Conservation (phyloP, 75 land plant species). For the Pinus albicaulis region DNA sequence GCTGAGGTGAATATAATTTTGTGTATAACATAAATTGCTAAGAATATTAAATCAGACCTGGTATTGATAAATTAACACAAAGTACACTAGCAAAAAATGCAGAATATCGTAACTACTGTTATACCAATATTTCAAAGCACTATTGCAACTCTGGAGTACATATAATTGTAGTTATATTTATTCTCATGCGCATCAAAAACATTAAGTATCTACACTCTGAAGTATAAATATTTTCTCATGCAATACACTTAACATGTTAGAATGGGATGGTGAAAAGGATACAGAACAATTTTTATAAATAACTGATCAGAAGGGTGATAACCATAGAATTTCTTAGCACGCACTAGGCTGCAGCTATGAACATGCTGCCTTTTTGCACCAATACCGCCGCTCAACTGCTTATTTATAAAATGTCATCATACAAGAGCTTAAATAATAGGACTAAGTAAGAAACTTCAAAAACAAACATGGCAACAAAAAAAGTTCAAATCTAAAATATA, state of each 20-base stretch:
- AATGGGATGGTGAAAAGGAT: slow-evolving; percentile 36
- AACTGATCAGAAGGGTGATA: slow-evolving; percentile 80
- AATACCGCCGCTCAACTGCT: slow-evolving; percentile 51
- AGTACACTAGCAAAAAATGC: not conserved
- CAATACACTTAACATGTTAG: not conserved
- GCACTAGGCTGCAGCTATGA: slow-evolving; percentile 83
- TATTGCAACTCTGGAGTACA: not conserved
- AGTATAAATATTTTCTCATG: not conserved
- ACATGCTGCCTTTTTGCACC: slow-evolving; percentile 86
- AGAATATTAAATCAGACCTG: no score
- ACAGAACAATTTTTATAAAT: slow-evolving; percentile 89
- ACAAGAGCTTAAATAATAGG: not conserved
- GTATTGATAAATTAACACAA: not conserved
- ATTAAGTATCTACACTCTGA: not conserved
- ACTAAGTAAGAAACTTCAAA: not conserved
- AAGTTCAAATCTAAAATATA: not conserved
- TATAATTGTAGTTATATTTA: not conserved
- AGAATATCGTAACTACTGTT: not conserved
- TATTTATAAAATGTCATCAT: not conserved
- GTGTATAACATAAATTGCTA: no score
- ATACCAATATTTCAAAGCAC: not conserved
- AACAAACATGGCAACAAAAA: not conserved
- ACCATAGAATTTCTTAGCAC: slow-evolving; percentile 86
- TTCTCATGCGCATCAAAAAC: not conserved
- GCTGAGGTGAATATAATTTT: no score